Conservation (phyloP, 495 filamentous ascomycete species). For the Bathelium albidoporum region DNA sequence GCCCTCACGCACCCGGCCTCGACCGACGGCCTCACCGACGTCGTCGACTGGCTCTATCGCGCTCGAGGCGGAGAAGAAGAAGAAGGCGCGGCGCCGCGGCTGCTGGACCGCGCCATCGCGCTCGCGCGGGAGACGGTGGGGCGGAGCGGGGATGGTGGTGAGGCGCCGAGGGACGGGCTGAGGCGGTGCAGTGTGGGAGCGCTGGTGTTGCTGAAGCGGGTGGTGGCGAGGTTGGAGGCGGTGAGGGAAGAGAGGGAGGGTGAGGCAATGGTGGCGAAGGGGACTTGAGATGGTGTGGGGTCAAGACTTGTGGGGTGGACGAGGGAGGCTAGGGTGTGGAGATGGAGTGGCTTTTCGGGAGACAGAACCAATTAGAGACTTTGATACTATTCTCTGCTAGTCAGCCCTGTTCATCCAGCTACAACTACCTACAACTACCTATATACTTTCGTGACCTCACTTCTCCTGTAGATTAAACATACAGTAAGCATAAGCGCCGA, state of each 20-base stretch:
- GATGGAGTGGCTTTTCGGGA: too few species aligned
- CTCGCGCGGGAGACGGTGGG: constrained; percentile 30
- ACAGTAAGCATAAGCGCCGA: too few species aligned
- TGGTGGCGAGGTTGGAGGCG: constrained; percentile 30
- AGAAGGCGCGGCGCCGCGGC: too few species aligned
- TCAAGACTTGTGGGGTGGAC: neutral
- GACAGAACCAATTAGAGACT: too few species aligned
- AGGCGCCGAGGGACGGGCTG: constrained; percentile 17
- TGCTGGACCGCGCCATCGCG: constrained; percentile 33
- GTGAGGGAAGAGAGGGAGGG: constrained; percentile 1
- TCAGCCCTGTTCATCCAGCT: too few species aligned
- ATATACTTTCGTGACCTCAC: too few species aligned
- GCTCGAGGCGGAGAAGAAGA: too few species aligned
- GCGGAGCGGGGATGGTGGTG: constrained; percentile 13
- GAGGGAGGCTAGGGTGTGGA: too few species aligned
- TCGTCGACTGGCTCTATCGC: constrained; percentile 42
- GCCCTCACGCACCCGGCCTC: constrained; percentile 35
- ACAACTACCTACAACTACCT: too few species aligned
- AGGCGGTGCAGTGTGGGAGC: constrained; percentile 31
- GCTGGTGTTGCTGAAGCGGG: constrained; percentile 32
- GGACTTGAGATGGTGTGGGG: neutral
- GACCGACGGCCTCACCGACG: constrained; percentile 34
- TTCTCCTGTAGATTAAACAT: too few species aligned
- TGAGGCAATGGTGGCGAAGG: neutral
- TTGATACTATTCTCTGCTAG: too few species aligned